phyloP scores from a whole-genome alignment of 345 rosid species.

The Camelina laxa region DNA sequence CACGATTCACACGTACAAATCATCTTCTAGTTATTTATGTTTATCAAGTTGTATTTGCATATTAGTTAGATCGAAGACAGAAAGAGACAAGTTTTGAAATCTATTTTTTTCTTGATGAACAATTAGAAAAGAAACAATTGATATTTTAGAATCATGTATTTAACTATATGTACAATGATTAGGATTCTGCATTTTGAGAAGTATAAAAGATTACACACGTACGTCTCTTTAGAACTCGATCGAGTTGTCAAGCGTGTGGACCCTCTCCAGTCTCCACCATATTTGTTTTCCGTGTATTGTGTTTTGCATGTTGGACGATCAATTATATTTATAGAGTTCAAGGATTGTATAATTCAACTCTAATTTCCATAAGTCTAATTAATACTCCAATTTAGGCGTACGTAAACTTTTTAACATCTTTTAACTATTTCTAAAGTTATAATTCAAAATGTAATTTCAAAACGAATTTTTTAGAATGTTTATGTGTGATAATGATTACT shows the following conservation, averaged over 20 bases:
- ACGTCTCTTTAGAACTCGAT: conserved; percentile 16
- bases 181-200: not conserved
- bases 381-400: not conserved
- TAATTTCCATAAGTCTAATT: not conserved
- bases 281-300: not conserved
- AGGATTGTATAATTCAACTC: not conserved
- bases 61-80: not conserved
- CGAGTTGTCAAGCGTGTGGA: conserved; percentile 32
- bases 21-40: conserved; percentile 1
- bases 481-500: not conserved
- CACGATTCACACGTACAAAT: conserved; percentile 15
- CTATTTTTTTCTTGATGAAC: not conserved
- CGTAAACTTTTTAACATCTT: too few relatives aligned
- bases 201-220: conserved; percentile 17
- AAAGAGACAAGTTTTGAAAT: not conserved
- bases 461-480: not conserved
- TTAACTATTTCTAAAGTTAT: not conserved
- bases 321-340: not conserved
- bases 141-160: not conserved
- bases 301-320: conserved; percentile 27
- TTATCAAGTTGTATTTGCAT: conserved; percentile 13
- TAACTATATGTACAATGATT: not conserved
- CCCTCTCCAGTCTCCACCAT: conserved; percentile 30
- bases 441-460: not conserved
- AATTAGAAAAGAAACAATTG: conserved; percentile 9